These are phyloP conservation scores for Madurella mycetomatis DNA, from an alignment of 2,329 filamentous ascomycete species.

Conservation along the genomic window DNA sequence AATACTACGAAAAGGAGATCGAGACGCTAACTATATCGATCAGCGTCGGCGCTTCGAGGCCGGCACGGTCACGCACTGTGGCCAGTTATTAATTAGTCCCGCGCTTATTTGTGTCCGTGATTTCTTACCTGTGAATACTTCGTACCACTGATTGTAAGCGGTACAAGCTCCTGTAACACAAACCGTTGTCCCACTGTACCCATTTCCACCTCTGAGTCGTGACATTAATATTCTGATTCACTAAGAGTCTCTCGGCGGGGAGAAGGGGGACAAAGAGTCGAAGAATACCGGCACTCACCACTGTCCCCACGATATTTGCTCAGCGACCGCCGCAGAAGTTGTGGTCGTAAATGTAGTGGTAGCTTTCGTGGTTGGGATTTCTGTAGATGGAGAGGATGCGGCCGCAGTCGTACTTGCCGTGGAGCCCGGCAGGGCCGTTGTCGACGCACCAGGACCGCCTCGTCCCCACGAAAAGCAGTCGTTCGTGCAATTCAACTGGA, in stretches of 20 bases:
- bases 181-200: slow-evolving; percentile 7
- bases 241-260: too few species aligned
- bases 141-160: slow-evolving; percentile 11
- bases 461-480: slow-evolving; percentile 37
- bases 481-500: slow-evolving; percentile 33
- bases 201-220: slow-evolving; percentile 10
- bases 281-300: slow-evolving; percentile 7
- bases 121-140: slow-evolving; percentile 14
- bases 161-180: slow-evolving; percentile 13
- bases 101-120: too few species aligned
- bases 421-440: not conserved
- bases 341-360: not conserved
- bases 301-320: slow-evolving; percentile 2
- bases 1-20: too few species aligned
- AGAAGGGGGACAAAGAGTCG: not conserved
- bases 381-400: not conserved
- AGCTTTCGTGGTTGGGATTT: not conserved
- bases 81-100: too few species aligned
- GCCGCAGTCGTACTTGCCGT: not conserved
- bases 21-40: too few species aligned
- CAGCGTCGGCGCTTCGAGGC: too few species aligned
- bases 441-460: slow-evolving; percentile 13
- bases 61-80: too few species aligned
- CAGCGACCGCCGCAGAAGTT: not conserved
- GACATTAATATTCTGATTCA: too few species aligned